Evolutionary conservation across 139 green algal genomes (phyloP).

Genomic region (Chlamydomonas schloesseri): DNA sequence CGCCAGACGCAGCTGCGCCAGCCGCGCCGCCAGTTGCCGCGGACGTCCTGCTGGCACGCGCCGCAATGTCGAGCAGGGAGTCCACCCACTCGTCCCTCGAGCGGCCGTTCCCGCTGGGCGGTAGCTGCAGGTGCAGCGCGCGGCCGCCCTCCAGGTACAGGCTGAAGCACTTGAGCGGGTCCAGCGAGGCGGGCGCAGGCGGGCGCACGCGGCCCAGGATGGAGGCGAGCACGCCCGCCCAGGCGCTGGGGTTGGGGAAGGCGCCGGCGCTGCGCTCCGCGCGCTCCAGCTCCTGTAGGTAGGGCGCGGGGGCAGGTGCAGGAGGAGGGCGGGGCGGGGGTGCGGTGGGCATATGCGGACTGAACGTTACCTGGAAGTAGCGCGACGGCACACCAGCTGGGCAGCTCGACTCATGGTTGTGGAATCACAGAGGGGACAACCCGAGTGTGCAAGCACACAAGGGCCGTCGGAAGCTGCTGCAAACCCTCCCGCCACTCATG

Average conservation of each 20-base stretch:
- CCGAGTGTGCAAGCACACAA: too few species aligned
- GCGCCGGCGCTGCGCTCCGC: neutral
- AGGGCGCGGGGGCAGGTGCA: neutral
- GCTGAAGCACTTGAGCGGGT: conserved; percentile 18
- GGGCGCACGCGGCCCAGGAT: conserved; percentile 1
- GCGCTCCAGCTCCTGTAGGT: conserved; percentile 9
- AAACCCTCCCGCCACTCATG: too few species aligned
- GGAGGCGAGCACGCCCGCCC: neutral
- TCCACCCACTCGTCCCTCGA: conserved; percentile 47
- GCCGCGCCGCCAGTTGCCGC: too few species aligned
- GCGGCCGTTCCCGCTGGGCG: conserved; percentile 23
- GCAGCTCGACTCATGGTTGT: too few species aligned
- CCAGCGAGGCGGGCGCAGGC: neutral
- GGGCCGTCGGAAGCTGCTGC: too few species aligned
- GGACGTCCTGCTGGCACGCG: too few species aligned
- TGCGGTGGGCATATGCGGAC: too few species aligned
- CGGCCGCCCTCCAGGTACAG: conserved; percentile 16
- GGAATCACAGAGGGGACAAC: too few species aligned
- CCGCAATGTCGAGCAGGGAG: neutral
- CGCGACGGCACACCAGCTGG: too few species aligned
- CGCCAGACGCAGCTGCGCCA: too few species aligned
- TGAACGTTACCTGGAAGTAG: too few species aligned
- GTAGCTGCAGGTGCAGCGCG: conserved; percentile 42
- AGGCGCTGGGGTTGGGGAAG: conserved; percentile 31
- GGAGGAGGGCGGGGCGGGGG: too few species aligned